These are phyloP conservation scores for Aspergillus alliaceus DNA, from an alignment of 2,329 filamentous ascomycete species.

Conservation along the genomic window DNA sequence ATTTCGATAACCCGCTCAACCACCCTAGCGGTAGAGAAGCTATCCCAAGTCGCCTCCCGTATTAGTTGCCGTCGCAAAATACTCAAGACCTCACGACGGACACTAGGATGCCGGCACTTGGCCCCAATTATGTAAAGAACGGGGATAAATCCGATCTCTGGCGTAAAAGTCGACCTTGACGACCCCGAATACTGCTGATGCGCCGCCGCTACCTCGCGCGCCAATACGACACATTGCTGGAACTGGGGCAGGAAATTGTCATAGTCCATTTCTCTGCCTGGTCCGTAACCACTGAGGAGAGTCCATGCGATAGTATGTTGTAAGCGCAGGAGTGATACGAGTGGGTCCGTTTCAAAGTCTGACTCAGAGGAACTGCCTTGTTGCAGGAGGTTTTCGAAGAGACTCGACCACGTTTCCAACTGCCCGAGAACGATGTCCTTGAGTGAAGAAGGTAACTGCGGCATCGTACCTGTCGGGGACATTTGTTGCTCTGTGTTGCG, in stretches of 20 bases:
- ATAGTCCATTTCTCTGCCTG: slow-evolving; percentile 20
- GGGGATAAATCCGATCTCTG: slow-evolving; percentile 34
- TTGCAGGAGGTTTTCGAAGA: slow-evolving; percentile 8
- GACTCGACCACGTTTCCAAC: slow-evolving; percentile 9
- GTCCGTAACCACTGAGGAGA: slow-evolving; percentile 23
- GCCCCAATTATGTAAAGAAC: slow-evolving; percentile 36
- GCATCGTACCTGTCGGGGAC: slow-evolving; percentile 4
- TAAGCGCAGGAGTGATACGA: slow-evolving; percentile 31
- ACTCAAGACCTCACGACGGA: slow-evolving; percentile 32
- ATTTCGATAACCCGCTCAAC: slow-evolving; percentile 38
- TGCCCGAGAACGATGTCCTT: slow-evolving; percentile 4
- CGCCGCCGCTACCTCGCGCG: slow-evolving; percentile 7
- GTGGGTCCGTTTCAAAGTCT: slow-evolving; percentile 10
- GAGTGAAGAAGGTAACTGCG: slow-evolving; percentile 1
- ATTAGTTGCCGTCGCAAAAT: slow-evolving; percentile 17
- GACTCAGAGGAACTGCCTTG: slow-evolving; percentile 3
- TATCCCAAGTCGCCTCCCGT: slow-evolving; percentile 39
- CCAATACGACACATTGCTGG: slow-evolving; percentile 13
- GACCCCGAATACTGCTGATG: slow-evolving; percentile 17
- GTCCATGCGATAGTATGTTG: slow-evolving; percentile 31
- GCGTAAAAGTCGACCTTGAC: slow-evolving; percentile 33
- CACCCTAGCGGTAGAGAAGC: slow-evolving; percentile 26
- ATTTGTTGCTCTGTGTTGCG: slow-evolving; percentile 23
- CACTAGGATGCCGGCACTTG: slow-evolving; percentile 36
- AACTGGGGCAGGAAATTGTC: slow-evolving; percentile 16